Base-by-base conservation (phyloP, 768 basidiomycete genomes). In the Auriculariales sp. region DNA sequence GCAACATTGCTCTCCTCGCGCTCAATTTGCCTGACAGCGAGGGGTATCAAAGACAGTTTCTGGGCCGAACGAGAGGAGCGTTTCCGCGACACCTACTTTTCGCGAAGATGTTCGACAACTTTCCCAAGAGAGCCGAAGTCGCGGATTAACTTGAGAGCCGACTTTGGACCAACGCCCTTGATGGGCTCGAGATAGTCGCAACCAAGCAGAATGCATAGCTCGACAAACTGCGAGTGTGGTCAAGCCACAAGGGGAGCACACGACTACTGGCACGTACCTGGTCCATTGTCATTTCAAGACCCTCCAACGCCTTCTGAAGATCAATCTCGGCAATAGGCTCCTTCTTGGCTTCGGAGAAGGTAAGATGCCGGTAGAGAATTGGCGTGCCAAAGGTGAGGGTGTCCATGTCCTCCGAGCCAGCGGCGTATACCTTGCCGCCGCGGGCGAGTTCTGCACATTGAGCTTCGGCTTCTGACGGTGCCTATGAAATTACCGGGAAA, bases 101-200 rank as follows among this genome's bases (percentile, higher is more conserved):
- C 83, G 48, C 80, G 75, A 7, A 95, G 69, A 58, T 89, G 81
- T 51, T 81, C 75, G 30, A 95, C 68, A 31, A 95, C 82, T 2
- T 70, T 73, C 36, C 71, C 76, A 17, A 99, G 72, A 9, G 72
- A 71, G 7, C 80, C 80, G 52, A 87, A 68, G 59, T 99, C 94
- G 54, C 85, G 72, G 36, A 98, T 73, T 28, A 97, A 75, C 66
- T 98, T 99, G 47, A 95, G 69, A 3, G 94, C 95, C 12, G 82
- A 90, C 63, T 97, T 95, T 12, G 95, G 93, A 25, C 95, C 95
- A 35, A 99, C 69, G 2, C 95, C 95, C 64, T 81, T 93, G 62
- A 95, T 91, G n/a, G 95, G 95, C 62, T 99, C 95, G 51, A 99
- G 80, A 66, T 99, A 99, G 61, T 99, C 95, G 52, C 95, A 99